A percentile compares a stretch with the other conserved stretches of the same genome.
These are phyloP conservation scores for Chimonanthus salicifolius DNA, from an alignment of 164 flowering plant species.

Conservation along the genomic window DNA sequence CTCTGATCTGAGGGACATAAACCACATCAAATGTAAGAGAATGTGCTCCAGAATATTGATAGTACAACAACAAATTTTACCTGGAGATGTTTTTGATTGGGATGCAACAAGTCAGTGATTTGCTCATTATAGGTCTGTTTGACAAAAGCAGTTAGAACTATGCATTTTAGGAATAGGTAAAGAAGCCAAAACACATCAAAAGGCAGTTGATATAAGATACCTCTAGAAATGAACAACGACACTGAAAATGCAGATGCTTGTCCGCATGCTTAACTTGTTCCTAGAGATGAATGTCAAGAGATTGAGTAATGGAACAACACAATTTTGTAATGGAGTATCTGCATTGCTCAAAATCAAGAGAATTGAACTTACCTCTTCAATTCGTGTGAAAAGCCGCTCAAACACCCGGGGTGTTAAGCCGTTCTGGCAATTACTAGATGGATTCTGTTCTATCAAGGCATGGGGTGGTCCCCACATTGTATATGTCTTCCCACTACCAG, in stretches of 20 bases:
- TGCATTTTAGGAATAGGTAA: neutral
- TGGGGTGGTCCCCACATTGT: slow-evolving; percentile 98
- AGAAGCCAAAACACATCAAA: neutral
- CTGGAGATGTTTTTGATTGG: slow-evolving; percentile 76
- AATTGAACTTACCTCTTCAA: slow-evolving; percentile 53
- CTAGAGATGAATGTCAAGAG: slow-evolving; percentile 27
- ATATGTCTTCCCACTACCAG: slow-evolving; percentile 97
- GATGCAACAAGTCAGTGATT: slow-evolving; percentile 91
- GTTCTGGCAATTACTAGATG: slow-evolving; percentile 38
- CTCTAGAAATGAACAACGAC: slow-evolving; percentile 97
- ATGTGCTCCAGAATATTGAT: neutral
- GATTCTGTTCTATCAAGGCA: slow-evolving; percentile 62
- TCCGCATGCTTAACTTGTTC: slow-evolving; percentile 84
- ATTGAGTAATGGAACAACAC: neutral
- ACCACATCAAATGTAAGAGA: neutral
- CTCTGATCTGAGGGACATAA: slow-evolving; percentile 59
- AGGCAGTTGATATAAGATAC: slow-evolving; percentile 21
- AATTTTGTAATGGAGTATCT: neutral
- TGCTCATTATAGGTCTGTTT: slow-evolving; percentile 96
- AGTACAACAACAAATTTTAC: slow-evolving; percentile 23
- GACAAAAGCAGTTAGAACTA: slow-evolving; percentile 1
- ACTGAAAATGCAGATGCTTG: slow-evolving; percentile 75
- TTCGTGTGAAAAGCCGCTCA: slow-evolving; percentile 69
- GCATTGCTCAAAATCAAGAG: neutral
- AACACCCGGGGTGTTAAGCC: slow-evolving; percentile 95